Evolutionary conservation across 306 rosid genomes (phyloP), one percentile per base, ranked within the genome.

Genomic region (Astragalus glycyphyllos): DNA sequence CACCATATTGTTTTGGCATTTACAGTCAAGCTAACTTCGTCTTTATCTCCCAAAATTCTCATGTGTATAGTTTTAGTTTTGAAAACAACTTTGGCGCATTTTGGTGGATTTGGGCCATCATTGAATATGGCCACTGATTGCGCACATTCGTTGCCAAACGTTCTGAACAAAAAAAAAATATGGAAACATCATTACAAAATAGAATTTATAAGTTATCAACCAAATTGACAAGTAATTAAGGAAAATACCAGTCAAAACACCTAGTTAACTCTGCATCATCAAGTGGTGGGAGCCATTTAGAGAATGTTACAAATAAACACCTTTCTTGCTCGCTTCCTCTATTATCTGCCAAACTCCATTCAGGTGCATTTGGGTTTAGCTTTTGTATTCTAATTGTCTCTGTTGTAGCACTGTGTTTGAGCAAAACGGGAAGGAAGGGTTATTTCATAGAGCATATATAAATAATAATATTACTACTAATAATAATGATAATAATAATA

Each of bases 261-360:
- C 3, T 2, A 12, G 45, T 7, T 0, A 86, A 74, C 26, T 77
- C 85, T 4, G 3, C 3, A 7, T 57, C 75, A 0, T 16, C 4
- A 26, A 84, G 7, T 47, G 53, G 20, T 6, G 88, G 83, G 17
- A 15, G 32, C 1, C 80, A 81, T 6, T 77, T 64, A 0, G 85
- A 74, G 63, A 86, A 86, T 0, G 91, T 86, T 5, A 86, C 17
- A 32, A 65, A 86, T 23, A 83, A 68, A 14, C 84, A 79, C 40
- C 88, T 66, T 0, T 81, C 74, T 2, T 67, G 78, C 48, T 79
- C 80, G 2, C 44, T 4, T 16, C 77, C 73, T 37, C 55, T 0
- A 40, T 84, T 40, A 4, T 6, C 14, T 11, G 1, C 3, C 0
- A 78, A 74, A 40, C 60, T 10, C 83, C 81, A 85, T 15, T 75